Evolutionary conservation across 805 yeast genomes (phyloP).

Genomic region (Lachancea sp.): DNA sequence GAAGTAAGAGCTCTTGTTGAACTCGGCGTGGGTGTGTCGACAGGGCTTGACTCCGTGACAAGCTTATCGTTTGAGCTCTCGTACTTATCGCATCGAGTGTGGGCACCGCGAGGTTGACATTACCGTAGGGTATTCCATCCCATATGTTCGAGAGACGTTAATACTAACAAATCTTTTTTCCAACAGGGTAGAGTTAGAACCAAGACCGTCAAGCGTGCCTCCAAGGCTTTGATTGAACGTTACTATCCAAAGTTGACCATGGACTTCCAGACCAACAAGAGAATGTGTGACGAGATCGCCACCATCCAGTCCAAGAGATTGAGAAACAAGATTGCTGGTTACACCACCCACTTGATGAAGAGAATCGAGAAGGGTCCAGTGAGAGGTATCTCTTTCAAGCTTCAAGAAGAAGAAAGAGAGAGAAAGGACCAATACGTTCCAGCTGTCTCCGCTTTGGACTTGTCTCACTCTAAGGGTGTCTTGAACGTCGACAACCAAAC

Average conservation of each 20-base stretch:
- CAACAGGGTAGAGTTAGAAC: conserved; percentile 99
- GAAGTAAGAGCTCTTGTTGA: not conserved
- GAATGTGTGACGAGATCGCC: conserved; percentile 97
- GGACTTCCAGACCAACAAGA: conserved; percentile 99
- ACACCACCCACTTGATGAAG: conserved; percentile 99
- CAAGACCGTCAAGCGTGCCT: conserved; percentile 99
- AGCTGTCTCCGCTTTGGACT: conserved; percentile 98
- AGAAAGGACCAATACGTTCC: conserved; percentile 99
- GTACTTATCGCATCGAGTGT: no score
- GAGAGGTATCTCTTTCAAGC: conserved; percentile 99
- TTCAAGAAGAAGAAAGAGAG: conserved; percentile 99
- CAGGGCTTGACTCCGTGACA: no score
- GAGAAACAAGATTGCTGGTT: conserved; percentile 99
- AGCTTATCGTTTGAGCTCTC: no score
- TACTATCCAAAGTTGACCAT: conserved; percentile 99
- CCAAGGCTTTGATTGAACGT: conserved; percentile 98
- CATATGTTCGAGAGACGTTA: not conserved
- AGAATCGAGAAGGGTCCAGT: conserved; percentile 99
- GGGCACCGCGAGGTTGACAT: no score
- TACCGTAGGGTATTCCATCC: no score
- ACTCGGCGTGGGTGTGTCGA: no score
- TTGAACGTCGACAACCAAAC: conserved; percentile 97
- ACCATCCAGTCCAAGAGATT: conserved; percentile 98
- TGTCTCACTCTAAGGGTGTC: conserved; percentile 91
- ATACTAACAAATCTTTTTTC: conserved; percentile 19